Evolutionary conservation across 2,329 filamentous ascomycete genomes (phyloP).

Genomic region (Penicillium sp.): DNA sequence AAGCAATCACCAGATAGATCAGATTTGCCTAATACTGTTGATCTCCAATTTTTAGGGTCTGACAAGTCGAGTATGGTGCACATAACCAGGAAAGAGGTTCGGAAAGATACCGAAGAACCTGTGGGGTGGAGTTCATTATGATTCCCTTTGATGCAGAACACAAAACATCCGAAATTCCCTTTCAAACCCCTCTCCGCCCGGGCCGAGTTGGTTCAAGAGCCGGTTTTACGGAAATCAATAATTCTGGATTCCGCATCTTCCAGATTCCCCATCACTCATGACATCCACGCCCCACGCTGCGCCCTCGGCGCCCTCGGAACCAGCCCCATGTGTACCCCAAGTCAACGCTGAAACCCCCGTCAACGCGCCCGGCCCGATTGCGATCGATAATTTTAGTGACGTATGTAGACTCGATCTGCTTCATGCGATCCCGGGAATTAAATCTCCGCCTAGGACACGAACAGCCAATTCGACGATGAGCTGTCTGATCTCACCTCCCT

Average conservation of each 20-base stretch:
- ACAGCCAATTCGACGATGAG: slow-evolving; percentile 10
- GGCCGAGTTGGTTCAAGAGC: background rate
- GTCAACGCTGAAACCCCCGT: slow-evolving; percentile 2
- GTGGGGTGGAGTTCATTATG: slow-evolving; percentile 1
- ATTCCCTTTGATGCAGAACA: background rate
- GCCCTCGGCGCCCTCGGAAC: slow-evolving; percentile 2
- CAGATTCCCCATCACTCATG: background rate
- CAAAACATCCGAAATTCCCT: slow-evolving; percentile 2
- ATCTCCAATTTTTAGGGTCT: no score
- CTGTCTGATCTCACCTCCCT: slow-evolving; percentile 18
- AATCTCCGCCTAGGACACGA: slow-evolving; percentile 7
- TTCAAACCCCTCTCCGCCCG: slow-evolving; percentile 2
- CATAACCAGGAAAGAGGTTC: no score
- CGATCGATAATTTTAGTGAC: slow-evolving; percentile 11
- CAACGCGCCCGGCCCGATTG: slow-evolving; percentile 11
- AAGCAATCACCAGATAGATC: no score
- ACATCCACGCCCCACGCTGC: background rate
- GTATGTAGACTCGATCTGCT: slow-evolving; percentile 7
- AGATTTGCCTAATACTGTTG: no score
- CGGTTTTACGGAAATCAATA: background rate
- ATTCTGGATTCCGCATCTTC: slow-evolving; percentile 1
- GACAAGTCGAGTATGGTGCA: no score
- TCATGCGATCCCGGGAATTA: background rate
- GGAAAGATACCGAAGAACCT: no score
- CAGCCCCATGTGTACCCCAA: slow-evolving; percentile 3